These are phyloP conservation scores for Populus trichocarpa DNA, from an alignment of 441 rosid genomes.

Conservation along the genomic window DNA sequence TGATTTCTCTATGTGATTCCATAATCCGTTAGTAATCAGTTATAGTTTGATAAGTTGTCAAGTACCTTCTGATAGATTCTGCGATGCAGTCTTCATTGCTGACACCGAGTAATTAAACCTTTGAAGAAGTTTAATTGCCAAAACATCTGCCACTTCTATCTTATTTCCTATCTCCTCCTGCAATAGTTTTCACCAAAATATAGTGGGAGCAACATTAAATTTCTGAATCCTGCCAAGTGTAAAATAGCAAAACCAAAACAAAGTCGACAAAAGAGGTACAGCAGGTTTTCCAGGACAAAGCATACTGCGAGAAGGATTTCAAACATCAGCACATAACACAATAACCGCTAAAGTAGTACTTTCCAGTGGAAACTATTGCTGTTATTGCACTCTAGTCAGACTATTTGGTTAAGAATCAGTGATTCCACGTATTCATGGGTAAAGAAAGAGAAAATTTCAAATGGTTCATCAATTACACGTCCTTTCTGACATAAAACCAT, in stretches of 20 bases:
- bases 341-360: not conserved
- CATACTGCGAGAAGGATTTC: not conserved
- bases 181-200: slow-evolving; percentile 22
- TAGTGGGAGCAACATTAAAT: not conserved
- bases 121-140: slow-evolving; percentile 79
- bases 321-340: not conserved
- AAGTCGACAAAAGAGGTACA: not conserved
- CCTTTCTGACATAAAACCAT: not conserved
- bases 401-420: not conserved
- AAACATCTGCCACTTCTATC: slow-evolving; percentile 90
- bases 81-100: slow-evolving; percentile 71
- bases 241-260: not conserved
- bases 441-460: not conserved
- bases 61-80: slow-evolving; percentile 76
- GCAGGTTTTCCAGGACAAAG: not conserved
- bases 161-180: slow-evolving; percentile 92
- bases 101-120: slow-evolving; percentile 72
- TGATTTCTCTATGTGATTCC: not conserved
- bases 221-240: not conserved
- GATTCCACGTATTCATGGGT: not conserved
- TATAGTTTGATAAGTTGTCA: not conserved
- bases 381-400: not conserved
- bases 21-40: not conserved
- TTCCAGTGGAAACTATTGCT: not conserved
- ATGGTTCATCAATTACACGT: not conserved